Evolutionary conservation across 495 filamentous ascomycete species (phyloP), one percentile per base, ranked within the genome.

Genomic region (Talaromyces adpressus): DNA sequence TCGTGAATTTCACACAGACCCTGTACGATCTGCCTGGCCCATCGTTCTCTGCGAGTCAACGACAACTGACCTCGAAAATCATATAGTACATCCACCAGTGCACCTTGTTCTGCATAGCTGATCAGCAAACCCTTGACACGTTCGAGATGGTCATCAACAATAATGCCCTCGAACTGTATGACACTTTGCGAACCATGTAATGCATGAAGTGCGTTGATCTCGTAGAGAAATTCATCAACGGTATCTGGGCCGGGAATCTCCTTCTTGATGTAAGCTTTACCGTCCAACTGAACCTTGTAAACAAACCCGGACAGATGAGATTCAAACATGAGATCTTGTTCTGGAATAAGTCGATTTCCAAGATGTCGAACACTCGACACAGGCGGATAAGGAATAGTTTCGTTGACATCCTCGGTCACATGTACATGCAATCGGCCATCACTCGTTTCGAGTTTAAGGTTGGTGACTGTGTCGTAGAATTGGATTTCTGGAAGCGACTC

Each of bases 221-320:
- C 94, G 75, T 98, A 98, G 12, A 98, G 80, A 69, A 98, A 98
- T 70, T 98, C 94, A 65, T 98, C 94, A 29, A 98, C 87, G 0
- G 90, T 94, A 72, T 98, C 93, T 0, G 94, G 95, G 1, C 95
- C 92, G 2, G 94, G 94, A 57, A 98, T 98, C 73, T 98, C 94
- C 70, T 98, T 98, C 74, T 98, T 98, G 76, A 98, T 96, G 71
- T 88, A 90, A 16, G 84, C 77, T 54, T 83, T 76, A 41, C 84
- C 87, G 62, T 81, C 75, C 29, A 91, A 82, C 8, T 76, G 81
- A 52, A 98, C 92, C 76, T 93, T 96, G 81, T 98, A 98, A 34
- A 98, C 94, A 72, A 98, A 98, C 0, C 94, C 94, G 9, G 94
- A 97, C 67, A 98, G 81, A 71, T 98, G 94, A 2, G 90, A 88